A percentile compares a stretch with the other conserved stretches of the same genome.
Conservation (phyloP, 768 basidiomycete species). For the Calocera viscosa region DNA sequence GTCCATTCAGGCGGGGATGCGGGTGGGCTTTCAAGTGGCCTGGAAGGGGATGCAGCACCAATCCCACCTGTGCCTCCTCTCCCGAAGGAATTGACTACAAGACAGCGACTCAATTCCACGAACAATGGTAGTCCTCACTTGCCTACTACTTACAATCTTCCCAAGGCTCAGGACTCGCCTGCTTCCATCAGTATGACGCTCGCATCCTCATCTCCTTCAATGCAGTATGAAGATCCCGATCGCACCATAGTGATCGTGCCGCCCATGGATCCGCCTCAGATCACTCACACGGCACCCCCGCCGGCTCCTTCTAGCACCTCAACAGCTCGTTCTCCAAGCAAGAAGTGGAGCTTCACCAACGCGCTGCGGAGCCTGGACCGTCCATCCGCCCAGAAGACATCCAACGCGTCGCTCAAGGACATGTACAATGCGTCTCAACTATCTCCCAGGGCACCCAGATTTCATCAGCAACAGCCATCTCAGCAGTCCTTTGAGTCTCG, state of each 20-base stretch:
- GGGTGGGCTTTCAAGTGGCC: neutral
- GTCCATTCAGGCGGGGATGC: slow-evolving; percentile 52
- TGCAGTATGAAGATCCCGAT: slow-evolving; percentile 33
- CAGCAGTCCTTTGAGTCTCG: slow-evolving; percentile 5
- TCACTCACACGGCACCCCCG: neutral
- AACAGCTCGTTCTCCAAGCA: slow-evolving; percentile 46
- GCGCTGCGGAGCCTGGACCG: slow-evolving; percentile 33
- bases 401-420: neutral
- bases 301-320: slow-evolving; percentile 2
- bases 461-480: neutral
- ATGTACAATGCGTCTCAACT: neutral
- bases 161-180: slow-evolving; percentile 21
- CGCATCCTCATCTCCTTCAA: slow-evolving; percentile 18
- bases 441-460: neutral
- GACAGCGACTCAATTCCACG: slow-evolving; percentile 30
- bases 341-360: slow-evolving; percentile 92
- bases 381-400: slow-evolving; percentile 3
- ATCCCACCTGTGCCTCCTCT: slow-evolving; percentile 93
- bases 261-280: neutral
- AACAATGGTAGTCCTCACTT: slow-evolving; percentile 59
- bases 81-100: slow-evolving; percentile 58
- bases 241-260: slow-evolving; percentile 27
- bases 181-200: slow-evolving; percentile 8
- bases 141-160: slow-evolving; percentile 43
- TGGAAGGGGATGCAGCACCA: slow-evolving; percentile 33